phyloP scores from a whole-genome alignment of 2,329 filamentous ascomycete genomes.

The Spiromastix sp. region DNA sequence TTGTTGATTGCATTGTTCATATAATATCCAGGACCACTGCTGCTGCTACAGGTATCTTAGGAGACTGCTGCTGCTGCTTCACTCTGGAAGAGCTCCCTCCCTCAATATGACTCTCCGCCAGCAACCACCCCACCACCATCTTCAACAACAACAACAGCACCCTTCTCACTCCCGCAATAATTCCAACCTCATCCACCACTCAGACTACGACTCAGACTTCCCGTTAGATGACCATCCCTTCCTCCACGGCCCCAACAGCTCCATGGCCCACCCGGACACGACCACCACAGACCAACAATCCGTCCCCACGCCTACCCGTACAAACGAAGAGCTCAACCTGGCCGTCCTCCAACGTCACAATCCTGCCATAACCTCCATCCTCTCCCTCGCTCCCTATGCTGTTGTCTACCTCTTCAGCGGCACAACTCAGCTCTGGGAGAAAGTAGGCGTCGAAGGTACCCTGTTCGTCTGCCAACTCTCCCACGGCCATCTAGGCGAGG shows the following conservation, averaged over 20 bases:
- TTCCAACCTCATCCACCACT: constrained; percentile 17
- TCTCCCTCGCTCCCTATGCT: constrained; percentile 73
- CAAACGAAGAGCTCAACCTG: constrained; percentile 80
- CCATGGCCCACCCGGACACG: not conserved
- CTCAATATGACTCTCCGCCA: too few species aligned
- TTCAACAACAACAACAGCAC: constrained; percentile 11
- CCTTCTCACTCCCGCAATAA: constrained; percentile 7
- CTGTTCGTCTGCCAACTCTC: constrained; percentile 70
- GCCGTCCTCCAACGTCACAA: constrained; percentile 73
- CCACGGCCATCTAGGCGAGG: constrained; percentile 34
- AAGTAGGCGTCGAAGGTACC: constrained; percentile 73
- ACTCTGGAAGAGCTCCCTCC: too few species aligned
- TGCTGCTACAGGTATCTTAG: too few species aligned
- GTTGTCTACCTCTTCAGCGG: constrained; percentile 74
- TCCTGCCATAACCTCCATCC: constrained; percentile 60
- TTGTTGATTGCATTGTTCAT: too few species aligned
- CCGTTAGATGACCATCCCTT: constrained; percentile 34
- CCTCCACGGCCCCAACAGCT: constrained; percentile 15
- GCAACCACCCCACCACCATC: constrained; percentile 17
- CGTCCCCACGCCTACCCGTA: constrained; percentile 40
- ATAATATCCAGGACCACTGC: too few species aligned
- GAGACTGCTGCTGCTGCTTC: too few species aligned
- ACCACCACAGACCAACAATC: not conserved
- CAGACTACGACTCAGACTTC: constrained; percentile 59
- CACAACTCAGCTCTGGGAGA: constrained; percentile 63